Base-by-base conservation (phyloP, 2,329 filamentous ascomycete species). In the Aspergillus sclerotialis region DNA sequence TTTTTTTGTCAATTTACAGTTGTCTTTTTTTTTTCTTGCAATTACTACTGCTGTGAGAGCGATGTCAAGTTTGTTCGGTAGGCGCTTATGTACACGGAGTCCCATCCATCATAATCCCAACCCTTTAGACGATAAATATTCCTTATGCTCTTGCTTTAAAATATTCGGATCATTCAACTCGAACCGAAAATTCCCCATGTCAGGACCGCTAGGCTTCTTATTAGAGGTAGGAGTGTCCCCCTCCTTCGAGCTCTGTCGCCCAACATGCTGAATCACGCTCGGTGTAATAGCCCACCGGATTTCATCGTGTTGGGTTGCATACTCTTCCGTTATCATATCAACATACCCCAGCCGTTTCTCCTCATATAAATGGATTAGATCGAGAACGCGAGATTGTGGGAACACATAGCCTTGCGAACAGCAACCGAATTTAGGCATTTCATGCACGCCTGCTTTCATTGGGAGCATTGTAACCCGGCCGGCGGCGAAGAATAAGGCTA, bases 321-420 rank as follows among this genome's bases (percentile, higher is more conserved):
- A 65, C 19, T 63, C 54, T 36, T 70, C 65, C 1, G 56, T 62
- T 16, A 67, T 38, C 28, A 58, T 55, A 30, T 68, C 65, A 3
- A 63, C 52, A 26, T 61, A 57, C 4, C 61, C 63, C 1, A 58
- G 37, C 4, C 46, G 46, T 31, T 49, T 50, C 26, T 53, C 47
- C 33, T 53, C 53, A 37, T 56, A 59, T 33, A 55, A 60, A 1
- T 52, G 35, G 12, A 62, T 18, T 1, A 60, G 38, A 8, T 50
- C 43, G 7, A 37, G 37, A 3, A 53, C 42, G 27, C 50, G 44
- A 1, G 35, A 35, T n/a, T 56, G 59, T 3, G 63, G 64, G 32
- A 67, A 69, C 21, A 68, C 57, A 5, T 68, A 55, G 2, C 50
- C 65, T 48, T 70, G 66, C 2, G 60, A 59, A 40, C 66, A 69